These are phyloP conservation scores for Cutaneotrichosporon sp. DNA, from an alignment of 1,284 basidiomycete species.

Conservation along the genomic window DNA sequence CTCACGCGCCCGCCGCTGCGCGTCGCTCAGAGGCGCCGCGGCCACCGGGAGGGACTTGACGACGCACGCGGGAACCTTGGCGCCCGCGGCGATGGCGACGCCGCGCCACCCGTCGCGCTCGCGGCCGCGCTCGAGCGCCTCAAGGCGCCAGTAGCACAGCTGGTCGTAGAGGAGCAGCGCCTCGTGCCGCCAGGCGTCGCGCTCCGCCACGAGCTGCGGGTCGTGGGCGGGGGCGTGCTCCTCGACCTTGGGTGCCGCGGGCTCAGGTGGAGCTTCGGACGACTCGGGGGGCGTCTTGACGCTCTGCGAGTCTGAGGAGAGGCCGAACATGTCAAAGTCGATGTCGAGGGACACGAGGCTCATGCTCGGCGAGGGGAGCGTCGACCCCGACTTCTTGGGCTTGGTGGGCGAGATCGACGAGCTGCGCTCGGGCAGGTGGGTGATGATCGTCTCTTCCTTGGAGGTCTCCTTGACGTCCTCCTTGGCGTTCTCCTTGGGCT, in stretches of 20 bases:
- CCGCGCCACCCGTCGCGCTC: constrained; percentile 6
- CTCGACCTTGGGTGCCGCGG: neutral
- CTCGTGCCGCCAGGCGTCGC: constrained; percentile 7
- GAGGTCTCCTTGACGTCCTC: neutral
- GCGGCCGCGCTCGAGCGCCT: constrained; percentile 9
- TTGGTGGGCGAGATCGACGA: neutral
- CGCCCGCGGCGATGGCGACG: neutral
- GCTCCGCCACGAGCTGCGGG: constrained; percentile 2
- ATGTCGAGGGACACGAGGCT: constrained; percentile 3
- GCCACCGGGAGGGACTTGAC: too few species aligned
- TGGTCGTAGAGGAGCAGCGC: constrained; percentile 8
- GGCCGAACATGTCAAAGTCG: constrained; percentile 8
- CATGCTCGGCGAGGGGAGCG: neutral
- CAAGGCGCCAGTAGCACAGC: constrained; percentile 6
- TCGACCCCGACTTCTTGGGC: neutral
- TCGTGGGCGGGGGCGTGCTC: neutral
- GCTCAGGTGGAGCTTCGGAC: neutral
- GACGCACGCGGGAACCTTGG: too few species aligned
- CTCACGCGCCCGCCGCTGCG: too few species aligned
- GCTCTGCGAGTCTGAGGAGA: neutral
- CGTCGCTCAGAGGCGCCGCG: too few species aligned
- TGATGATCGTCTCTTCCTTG: constrained; percentile 1
- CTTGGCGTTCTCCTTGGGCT: too few species aligned
- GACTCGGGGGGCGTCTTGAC: neutral
- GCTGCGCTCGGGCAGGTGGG: neutral